Evolutionary conservation across 2,329 filamentous ascomycete species (phyloP).

Genomic region (Hymenoscyphus fructigenus): DNA sequence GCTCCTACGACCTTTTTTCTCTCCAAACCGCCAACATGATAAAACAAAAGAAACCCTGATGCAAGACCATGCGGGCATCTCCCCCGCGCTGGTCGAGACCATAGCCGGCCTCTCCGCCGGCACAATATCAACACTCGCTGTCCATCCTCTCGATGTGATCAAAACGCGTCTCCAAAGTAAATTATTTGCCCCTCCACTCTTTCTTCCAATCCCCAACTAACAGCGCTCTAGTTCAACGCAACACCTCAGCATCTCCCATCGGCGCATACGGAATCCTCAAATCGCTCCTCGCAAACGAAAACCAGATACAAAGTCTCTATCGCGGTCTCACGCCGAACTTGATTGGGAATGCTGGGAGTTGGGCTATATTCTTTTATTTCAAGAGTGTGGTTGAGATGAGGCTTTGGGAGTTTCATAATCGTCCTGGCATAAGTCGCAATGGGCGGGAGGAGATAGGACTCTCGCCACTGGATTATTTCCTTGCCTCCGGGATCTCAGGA

Average conservation of each 20-base stretch:
- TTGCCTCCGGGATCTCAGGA: slow-evolving; percentile 70
- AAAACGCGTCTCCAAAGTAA: slow-evolving; percentile 93
- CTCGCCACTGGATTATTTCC: slow-evolving; percentile 67
- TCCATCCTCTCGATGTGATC: slow-evolving; percentile 91
- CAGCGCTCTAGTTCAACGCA: slow-evolving; percentile 49
- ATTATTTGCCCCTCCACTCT: slow-evolving; percentile 24
- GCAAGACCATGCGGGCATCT: slow-evolving; percentile 54
- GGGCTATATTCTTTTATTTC: slow-evolving; percentile 90
- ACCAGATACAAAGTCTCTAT: slow-evolving; percentile 72
- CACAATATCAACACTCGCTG: slow-evolving; percentile 77
- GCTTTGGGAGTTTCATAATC: slow-evolving; percentile 31
- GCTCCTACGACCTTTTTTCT: slow-evolving; percentile 1
- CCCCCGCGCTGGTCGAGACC: slow-evolving; percentile 80
- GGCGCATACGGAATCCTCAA: slow-evolving; percentile 55
- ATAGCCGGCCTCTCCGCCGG: slow-evolving; percentile 89
- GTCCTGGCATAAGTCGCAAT: neutral
- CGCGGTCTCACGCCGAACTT: slow-evolving; percentile 88
- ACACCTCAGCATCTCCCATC: slow-evolving; percentile 41
- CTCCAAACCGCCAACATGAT: slow-evolving; percentile 21
- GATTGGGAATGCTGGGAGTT: slow-evolving; percentile 84
- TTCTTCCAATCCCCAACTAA: slow-evolving; percentile 14
- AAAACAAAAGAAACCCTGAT: slow-evolving; percentile 29
- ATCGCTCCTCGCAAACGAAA: slow-evolving; percentile 44
- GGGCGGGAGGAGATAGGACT: slow-evolving; percentile 11
- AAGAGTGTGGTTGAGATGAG: slow-evolving; percentile 54